Percentiles rank a stretch among this genome's conserved stretches.
Evolutionary conservation across 2,329 filamentous ascomycete genomes (phyloP).

Genomic region (Ophiocordyceps polyrhachis-furcata): DNA sequence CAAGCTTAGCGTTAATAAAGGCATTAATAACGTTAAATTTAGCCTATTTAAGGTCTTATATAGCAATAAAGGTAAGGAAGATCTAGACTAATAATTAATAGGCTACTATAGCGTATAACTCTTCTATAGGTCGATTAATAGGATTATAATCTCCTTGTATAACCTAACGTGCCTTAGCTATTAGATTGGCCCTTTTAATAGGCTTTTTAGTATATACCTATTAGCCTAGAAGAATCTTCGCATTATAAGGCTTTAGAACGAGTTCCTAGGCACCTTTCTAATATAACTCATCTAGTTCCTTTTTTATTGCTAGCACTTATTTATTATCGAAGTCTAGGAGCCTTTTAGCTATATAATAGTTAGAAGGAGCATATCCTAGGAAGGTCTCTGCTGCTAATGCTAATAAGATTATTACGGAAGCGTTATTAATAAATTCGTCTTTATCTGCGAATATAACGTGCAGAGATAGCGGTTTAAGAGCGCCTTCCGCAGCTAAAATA

Average conservation of each 20-base stretch:
- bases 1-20: not conserved
- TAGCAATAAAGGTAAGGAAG: not conserved
- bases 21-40: not conserved
- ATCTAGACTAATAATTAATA: not conserved
- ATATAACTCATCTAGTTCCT: not conserved
- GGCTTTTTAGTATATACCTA: not conserved
- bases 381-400: not conserved
- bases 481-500: no score
- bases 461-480: no score
- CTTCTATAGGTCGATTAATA: not conserved
- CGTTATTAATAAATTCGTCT: no score
- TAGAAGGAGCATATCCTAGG: not conserved
- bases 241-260: not conserved
- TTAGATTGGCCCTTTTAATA: not conserved
- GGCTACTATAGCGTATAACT: not conserved
- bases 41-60: not conserved
- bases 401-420: not conserved
- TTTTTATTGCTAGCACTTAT: not conserved
- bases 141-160: not conserved
- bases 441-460: no score
- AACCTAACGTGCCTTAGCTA: not conserved
- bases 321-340: not conserved
- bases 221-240: not conserved
- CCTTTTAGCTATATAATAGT: not conserved
- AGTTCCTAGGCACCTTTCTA: not conserved